phyloP scores from a whole-genome alignment of 2,329 filamentous ascomycete species.

The Curvularia eragrostidis region DNA sequence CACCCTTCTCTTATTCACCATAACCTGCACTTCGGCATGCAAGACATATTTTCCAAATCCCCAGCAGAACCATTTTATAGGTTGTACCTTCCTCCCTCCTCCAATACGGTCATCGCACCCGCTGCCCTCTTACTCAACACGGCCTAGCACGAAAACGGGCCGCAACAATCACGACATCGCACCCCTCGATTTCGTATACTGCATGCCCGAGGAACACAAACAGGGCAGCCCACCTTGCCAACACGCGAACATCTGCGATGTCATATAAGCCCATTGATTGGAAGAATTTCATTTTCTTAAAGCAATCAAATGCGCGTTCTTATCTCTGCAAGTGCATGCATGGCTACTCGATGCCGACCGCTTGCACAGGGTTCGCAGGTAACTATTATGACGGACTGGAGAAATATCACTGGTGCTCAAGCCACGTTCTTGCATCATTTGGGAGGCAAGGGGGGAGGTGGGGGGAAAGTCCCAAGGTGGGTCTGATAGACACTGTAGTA shows the following conservation, averaged over 20 bases:
- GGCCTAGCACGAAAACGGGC: background rate
- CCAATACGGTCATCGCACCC: background rate
- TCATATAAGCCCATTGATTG: background rate
- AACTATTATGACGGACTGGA: slow-evolving; percentile 16
- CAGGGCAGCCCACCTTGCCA: background rate
- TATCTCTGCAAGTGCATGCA: background rate
- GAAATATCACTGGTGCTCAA: slow-evolving; percentile 14
- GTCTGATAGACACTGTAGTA: background rate
- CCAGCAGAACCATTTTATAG: background rate
- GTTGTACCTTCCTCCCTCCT: background rate
- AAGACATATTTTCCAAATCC: background rate
- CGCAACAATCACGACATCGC: slow-evolving; percentile 44
- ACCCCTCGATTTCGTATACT: slow-evolving; percentile 40
- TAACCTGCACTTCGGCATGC: too few species aligned
- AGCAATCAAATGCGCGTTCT: background rate
- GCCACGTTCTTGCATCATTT: slow-evolving; percentile 45
- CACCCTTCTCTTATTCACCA: too few species aligned
- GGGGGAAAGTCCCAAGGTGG: too few species aligned
- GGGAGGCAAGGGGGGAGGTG: background rate
- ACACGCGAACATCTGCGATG: slow-evolving; percentile 9
- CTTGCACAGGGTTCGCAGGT: slow-evolving; percentile 6
- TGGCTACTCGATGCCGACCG: background rate
- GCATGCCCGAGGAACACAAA: background rate
- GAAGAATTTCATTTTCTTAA: background rate
- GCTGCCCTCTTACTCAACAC: background rate